A percentile compares a stretch with the other conserved stretches of the same genome.
phyloP scores from a whole-genome alignment of 225 moss, liverwort and hornwort genomes.

The Lunularia cruciata region DNA sequence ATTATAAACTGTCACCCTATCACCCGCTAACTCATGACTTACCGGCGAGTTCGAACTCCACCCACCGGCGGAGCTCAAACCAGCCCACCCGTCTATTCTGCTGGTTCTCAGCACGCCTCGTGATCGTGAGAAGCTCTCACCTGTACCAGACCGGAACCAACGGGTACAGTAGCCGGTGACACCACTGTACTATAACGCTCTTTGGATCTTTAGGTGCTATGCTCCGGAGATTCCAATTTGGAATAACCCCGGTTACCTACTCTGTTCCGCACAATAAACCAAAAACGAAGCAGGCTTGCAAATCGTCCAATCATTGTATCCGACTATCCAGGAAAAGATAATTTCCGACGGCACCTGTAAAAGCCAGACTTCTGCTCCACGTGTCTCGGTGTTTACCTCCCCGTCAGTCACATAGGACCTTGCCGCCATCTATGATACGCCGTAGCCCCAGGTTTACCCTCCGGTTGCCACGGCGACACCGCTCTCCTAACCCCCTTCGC shows the following conservation, averaged over 20 bases:
- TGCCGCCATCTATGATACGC: neutral
- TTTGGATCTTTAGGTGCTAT: neutral
- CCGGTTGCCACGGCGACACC: neutral
- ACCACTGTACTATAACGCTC: too few relatives aligned
- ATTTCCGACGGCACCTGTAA: neutral
- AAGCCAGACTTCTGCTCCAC: neutral
- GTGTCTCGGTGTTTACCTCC: slow-evolving; percentile 6
- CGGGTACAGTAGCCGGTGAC: too few relatives aligned
- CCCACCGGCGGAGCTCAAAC: too few relatives aligned
- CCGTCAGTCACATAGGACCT: neutral
- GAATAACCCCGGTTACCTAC: neutral
- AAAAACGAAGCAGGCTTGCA: neutral
- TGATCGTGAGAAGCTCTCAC: too few relatives aligned
- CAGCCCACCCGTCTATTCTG: too few relatives aligned
- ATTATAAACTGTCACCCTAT: too few relatives aligned
- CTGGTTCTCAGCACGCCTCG: too few relatives aligned
- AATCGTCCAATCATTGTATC: neutral
- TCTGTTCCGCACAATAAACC: neutral
- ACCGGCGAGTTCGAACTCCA: too few relatives aligned
- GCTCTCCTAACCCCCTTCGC: too few relatives aligned
- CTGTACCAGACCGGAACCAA: too few relatives aligned
- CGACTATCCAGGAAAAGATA: neutral
- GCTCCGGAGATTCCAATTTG: neutral
- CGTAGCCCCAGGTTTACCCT: neutral
- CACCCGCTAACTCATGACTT: too few relatives aligned